A percentile compares a stretch with the other conserved stretches of the same genome.
These are phyloP conservation scores for Pyricularia grisea DNA, from an alignment of 2,329 filamentous ascomycete genomes.

Conservation along the genomic window DNA sequence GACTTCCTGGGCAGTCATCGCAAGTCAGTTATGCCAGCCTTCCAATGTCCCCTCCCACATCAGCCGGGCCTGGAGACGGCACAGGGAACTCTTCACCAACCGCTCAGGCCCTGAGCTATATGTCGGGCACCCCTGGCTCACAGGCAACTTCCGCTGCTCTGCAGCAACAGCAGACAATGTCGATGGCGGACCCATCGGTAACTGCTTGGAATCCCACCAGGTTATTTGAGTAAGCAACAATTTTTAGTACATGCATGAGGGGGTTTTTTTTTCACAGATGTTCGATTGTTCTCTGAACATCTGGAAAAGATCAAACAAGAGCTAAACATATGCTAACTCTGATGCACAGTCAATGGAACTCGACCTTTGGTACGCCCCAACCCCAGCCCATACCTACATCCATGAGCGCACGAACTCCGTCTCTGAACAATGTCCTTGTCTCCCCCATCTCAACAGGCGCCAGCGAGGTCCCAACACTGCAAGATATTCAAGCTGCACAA, in stretches of 20 bases:
- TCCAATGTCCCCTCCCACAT: slow-evolving; percentile 74
- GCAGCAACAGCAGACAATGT: slow-evolving; percentile 37
- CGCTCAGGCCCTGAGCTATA: slow-evolving; percentile 63
- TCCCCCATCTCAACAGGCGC: slow-evolving; percentile 34
- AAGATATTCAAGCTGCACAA: slow-evolving; percentile 40
- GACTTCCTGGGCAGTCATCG: slow-evolving; percentile 35
- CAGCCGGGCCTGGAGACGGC: slow-evolving; percentile 59
- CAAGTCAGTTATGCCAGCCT: slow-evolving; percentile 61
- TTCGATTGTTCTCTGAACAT: neutral
- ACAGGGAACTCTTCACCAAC: slow-evolving; percentile 65
- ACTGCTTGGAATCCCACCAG: slow-evolving; percentile 74
- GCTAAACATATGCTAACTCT: slow-evolving; percentile 8
- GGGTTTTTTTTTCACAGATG: slow-evolving; percentile 6
- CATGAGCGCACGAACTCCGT: slow-evolving; percentile 34
- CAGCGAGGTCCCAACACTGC: slow-evolving; percentile 42
- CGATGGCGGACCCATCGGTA: slow-evolving; percentile 46
- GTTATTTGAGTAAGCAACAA: slow-evolving; percentile 72
- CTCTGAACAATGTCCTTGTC: slow-evolving; percentile 33
- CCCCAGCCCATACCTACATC: slow-evolving; percentile 32
- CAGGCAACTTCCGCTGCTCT: slow-evolving; percentile 36
- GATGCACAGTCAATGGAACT: slow-evolving; percentile 77
- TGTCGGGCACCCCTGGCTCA: slow-evolving; percentile 48
- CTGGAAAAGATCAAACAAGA: neutral
- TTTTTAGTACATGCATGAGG: neutral
- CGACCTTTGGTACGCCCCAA: slow-evolving; percentile 73